Percentiles rank a stretch among this genome's conserved stretches.
Conservation (phyloP, 345 rosid species). For the Eucalyptus guilfoylei region DNA sequence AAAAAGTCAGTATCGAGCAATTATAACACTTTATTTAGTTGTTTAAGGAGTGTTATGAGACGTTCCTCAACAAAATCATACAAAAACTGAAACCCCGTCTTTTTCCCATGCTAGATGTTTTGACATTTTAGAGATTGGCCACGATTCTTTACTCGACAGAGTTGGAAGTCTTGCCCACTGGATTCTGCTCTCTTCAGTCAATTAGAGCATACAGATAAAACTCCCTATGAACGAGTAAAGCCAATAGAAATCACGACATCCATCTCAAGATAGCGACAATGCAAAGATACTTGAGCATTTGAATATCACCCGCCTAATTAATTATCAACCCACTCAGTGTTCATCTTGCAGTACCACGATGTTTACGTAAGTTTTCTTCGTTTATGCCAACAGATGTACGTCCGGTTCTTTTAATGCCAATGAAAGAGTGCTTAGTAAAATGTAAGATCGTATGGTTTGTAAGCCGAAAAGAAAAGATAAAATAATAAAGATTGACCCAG, state of each 20-base stretch:
- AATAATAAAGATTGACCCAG: neutral
- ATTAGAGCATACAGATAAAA: neutral
- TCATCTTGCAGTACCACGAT: neutral
- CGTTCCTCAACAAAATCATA: neutral
- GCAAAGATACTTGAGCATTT: neutral
- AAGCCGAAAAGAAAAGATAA: neutral
- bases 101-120: neutral
- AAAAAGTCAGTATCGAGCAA: too few species aligned
- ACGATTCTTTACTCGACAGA: neutral
- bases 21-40: neutral
- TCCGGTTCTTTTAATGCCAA: too few species aligned
- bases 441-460: neutral
- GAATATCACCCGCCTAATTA: neutral
- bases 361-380: too few species aligned
- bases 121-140: neutral
- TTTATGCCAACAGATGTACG: too few species aligned
- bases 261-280: neutral
- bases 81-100: neutral
- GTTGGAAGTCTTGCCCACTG: neutral
- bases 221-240: neutral
- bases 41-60: neutral
- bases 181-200: neutral
- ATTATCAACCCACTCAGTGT: neutral
- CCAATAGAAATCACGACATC: neutral
- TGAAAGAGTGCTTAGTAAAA: too few species aligned